A percentile compares a stretch with the other conserved stretches of the same genome.
These are phyloP conservation scores for Saccharomycopsis lassenensis DNA, from an alignment of 805 yeast species.

Conservation along the genomic window DNA sequence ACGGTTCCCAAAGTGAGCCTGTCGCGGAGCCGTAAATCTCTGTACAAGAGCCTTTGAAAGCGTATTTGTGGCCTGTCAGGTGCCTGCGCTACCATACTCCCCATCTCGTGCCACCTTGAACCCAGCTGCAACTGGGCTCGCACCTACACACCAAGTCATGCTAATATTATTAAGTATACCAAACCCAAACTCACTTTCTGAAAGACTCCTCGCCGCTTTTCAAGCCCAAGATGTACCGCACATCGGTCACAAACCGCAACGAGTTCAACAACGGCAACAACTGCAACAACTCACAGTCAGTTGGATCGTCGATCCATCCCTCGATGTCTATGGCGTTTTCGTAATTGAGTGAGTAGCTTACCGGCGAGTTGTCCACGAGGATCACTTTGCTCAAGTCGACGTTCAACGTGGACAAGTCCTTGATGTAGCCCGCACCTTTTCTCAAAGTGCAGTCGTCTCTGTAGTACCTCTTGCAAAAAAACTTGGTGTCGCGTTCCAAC, in stretches of 20 bases:
- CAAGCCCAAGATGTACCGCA: slow-evolving; percentile 63
- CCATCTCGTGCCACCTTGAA: no score
- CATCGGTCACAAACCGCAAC: slow-evolving; percentile 73
- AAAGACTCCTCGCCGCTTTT: slow-evolving; percentile 61
- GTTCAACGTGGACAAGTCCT: slow-evolving; percentile 45
- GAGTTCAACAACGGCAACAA: slow-evolving; percentile 72
- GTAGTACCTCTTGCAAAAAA: slow-evolving; percentile 54
- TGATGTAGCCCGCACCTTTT: slow-evolving; percentile 78
- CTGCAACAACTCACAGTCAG: slow-evolving; percentile 73
- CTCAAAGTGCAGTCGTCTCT: slow-evolving; percentile 69
- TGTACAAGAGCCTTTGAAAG: no score
- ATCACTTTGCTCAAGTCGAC: slow-evolving; percentile 49
- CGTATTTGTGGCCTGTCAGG: no score
- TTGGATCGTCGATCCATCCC: slow-evolving; percentile 98
- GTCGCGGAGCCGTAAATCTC: no score
- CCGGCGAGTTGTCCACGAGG: slow-evolving; percentile 87
- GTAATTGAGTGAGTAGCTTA: slow-evolving; percentile 73
- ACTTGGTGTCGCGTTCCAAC: slow-evolving; percentile 56
- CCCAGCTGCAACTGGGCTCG: no score
- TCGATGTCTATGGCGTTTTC: slow-evolving; percentile 88
- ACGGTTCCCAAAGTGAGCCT: no score
- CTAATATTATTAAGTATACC: no score
- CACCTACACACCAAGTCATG: no score
- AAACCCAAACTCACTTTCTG: no score
- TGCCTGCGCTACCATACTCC: no score